Conservation (phyloP, 176 grass and related monocot genomes). For the Carex pumila region DNA sequence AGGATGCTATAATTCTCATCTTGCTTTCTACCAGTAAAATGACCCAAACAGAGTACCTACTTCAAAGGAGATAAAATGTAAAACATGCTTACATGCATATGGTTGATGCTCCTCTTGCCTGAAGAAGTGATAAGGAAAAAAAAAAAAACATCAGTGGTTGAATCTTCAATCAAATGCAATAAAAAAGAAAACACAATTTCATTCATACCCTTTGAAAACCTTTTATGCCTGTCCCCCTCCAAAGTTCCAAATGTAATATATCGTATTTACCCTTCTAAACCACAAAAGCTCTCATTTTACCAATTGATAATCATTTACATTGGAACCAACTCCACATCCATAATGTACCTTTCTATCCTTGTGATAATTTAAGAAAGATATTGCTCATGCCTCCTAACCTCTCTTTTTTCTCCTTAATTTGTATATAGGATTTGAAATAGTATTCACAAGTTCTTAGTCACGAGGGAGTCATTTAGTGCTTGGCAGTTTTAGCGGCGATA, state of each 20-base stretch:
- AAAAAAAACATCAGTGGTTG: background rate
- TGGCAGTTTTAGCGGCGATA: background rate
- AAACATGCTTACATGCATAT: conserved; percentile 17
- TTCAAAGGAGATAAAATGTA: conserved; percentile 1
- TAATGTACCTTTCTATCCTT: background rate
- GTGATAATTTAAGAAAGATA: background rate
- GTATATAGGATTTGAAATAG: background rate
- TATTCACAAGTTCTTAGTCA: background rate
- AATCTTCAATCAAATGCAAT: background rate
- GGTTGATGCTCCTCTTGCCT: conserved; percentile 6
- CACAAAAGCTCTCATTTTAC: background rate
- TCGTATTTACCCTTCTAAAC: background rate
- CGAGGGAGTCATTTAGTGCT: background rate
- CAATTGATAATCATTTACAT: background rate
- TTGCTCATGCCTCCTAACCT: background rate
- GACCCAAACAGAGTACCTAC: background rate
- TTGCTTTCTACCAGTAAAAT: background rate
- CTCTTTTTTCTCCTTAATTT: background rate
- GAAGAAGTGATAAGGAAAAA: background rate
- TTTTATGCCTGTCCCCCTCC: background rate
- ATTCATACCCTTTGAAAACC: background rate
- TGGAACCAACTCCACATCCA: background rate
- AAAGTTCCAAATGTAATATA: background rate
- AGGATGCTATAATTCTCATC: background rate
- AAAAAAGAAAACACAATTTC: background rate